These are phyloP conservation scores for Chalciporus sphaerocephalus DNA, from an alignment of 768 basidiomycete species.

Conservation along the genomic window DNA sequence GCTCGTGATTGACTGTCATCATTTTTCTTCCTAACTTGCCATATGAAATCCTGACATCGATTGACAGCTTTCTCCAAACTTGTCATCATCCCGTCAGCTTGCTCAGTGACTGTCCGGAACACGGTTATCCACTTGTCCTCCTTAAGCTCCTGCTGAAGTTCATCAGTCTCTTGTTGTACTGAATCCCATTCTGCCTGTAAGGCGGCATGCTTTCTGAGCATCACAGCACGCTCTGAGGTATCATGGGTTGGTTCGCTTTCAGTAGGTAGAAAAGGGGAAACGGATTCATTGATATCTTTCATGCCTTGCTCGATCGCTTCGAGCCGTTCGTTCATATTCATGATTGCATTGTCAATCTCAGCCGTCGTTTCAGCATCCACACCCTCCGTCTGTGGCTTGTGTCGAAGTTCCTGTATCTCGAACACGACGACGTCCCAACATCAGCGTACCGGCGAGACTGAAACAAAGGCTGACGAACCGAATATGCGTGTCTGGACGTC, in stretches of 20 bases:
- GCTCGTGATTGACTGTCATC: slow-evolving; percentile 40
- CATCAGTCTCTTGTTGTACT: slow-evolving; percentile 74
- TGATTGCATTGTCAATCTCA: slow-evolving; percentile 78
- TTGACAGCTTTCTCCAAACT: slow-evolving; percentile 91
- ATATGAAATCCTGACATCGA: slow-evolving; percentile 89
- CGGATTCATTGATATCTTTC: slow-evolving; percentile 59
- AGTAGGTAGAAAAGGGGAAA: slow-evolving; percentile 54
- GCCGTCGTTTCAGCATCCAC: slow-evolving; percentile 53
- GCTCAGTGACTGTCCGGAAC: slow-evolving; percentile 89
- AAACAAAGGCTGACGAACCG: slow-evolving; percentile 42
- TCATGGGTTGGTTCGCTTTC: slow-evolving; percentile 47
- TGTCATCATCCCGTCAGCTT: slow-evolving; percentile 97
- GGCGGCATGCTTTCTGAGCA: slow-evolving; percentile 71
- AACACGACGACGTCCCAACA: slow-evolving; percentile 2
- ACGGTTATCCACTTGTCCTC: slow-evolving; percentile 97
- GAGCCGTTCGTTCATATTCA: slow-evolving; percentile 73
- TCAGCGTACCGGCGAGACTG: slow-evolving; percentile 10
- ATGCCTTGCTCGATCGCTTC: slow-evolving; percentile 71
- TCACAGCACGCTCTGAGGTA: slow-evolving; percentile 34
- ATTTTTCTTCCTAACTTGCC: slow-evolving; percentile 65
- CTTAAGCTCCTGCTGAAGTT: slow-evolving; percentile 85
- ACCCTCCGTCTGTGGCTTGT: slow-evolving; percentile 68
- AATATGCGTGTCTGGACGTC: slow-evolving; percentile 91
- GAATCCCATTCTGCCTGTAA: slow-evolving; percentile 76
- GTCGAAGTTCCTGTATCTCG: slow-evolving; percentile 93